phyloP scores from a whole-genome alignment of 768 basidiomycete genomes.

The Cystobasidium tubakii region DNA sequence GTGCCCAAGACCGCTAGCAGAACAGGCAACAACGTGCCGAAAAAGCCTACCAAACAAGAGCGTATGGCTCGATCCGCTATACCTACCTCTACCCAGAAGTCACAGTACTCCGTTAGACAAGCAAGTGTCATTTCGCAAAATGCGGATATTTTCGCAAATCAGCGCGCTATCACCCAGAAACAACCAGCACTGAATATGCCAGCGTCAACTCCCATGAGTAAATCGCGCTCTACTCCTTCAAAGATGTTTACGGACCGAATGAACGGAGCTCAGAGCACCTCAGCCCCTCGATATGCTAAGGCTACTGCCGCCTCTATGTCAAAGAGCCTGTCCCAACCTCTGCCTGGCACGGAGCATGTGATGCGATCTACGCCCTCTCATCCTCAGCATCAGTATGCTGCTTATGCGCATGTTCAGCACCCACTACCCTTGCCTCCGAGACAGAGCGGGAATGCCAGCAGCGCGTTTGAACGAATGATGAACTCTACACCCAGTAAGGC shows the following conservation, averaged over 20 bases:
- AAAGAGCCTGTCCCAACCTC: neutral
- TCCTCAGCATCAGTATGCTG: slow-evolving; percentile 1
- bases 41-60: neutral
- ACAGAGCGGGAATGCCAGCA: neutral
- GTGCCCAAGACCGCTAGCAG: neutral
- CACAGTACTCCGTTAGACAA: neutral
- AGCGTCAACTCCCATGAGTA: neutral
- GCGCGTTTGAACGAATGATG: neutral
- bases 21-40: neutral
- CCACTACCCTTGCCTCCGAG: neutral
- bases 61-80: neutral
- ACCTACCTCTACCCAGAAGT: neutral
- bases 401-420: neutral
- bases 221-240: neutral
- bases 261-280: neutral
- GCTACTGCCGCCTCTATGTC: neutral
- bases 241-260: neutral
- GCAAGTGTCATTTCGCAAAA: neutral
- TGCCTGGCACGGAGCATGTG: neutral
- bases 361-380: neutral
- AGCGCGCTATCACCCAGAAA: neutral
- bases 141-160: neutral
- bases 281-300: slow-evolving; percentile 1
- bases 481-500: neutral
- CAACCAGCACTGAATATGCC: neutral